Evolutionary conservation across 306 rosid genomes (phyloP).

Genomic region (Dryas drummondii): DNA sequence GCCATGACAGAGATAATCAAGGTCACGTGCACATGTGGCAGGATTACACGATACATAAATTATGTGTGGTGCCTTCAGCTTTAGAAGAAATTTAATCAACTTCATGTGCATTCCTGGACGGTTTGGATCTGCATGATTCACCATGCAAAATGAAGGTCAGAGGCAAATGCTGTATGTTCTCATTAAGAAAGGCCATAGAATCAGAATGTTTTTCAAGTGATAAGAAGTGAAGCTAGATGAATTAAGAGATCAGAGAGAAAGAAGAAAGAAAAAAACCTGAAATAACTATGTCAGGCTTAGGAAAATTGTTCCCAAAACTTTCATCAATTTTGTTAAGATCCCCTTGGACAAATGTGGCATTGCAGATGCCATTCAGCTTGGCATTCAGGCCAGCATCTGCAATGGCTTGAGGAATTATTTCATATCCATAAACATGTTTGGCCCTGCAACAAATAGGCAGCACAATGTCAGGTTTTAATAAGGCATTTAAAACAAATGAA

Average conservation of each 20-base stretch:
- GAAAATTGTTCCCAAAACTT: constrained; percentile 76
- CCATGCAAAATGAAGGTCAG: constrained; percentile 13
- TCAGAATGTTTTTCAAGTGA: neutral
- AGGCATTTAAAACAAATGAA: neutral
- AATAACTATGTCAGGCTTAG: constrained; percentile 86
- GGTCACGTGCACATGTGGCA: constrained; percentile 93
- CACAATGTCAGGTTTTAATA: neutral
- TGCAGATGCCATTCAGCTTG: constrained; percentile 62
- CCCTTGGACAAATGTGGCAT: constrained; percentile 90
- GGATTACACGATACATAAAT: constrained; percentile 97
- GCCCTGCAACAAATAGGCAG: constrained; percentile 44
- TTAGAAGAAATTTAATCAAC: constrained; percentile 78
- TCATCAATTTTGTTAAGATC: constrained; percentile 92
- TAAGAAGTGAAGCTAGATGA: neutral
- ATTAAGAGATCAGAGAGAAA: neutral
- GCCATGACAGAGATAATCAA: constrained; percentile 94
- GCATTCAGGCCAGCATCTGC: constrained; percentile 83
- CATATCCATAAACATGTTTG: constrained; percentile 86
- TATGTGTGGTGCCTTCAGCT: constrained; percentile 72
- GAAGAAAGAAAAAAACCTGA: constrained; percentile 49
- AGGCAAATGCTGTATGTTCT: constrained; percentile 12
- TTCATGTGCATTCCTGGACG: constrained; percentile 99
- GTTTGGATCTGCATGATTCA: constrained; percentile 70
- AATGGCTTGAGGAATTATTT: constrained; percentile 89
- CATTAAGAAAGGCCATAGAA: neutral